Evolutionary conservation across 1,139 yeast species (phyloP).

Genomic region (Pichia cactophila): DNA sequence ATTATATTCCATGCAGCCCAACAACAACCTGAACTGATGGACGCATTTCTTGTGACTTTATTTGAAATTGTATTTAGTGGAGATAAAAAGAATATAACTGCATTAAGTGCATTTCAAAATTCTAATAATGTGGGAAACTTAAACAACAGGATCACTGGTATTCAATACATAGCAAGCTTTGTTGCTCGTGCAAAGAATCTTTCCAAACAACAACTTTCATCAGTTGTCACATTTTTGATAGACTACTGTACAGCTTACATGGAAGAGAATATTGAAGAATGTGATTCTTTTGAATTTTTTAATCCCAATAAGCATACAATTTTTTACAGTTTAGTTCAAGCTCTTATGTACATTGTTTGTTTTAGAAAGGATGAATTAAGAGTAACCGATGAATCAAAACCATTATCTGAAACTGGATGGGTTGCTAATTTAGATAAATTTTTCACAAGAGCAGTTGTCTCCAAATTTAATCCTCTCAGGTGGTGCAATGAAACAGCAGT

Average conservation of each 20-base stretch:
- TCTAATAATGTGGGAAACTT: conserved; percentile 4
- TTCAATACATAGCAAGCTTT: conserved; percentile 88
- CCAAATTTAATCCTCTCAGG: conserved; percentile 88
- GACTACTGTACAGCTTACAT: conserved; percentile 81
- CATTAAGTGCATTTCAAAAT: not conserved
- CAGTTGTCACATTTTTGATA: conserved; percentile 69
- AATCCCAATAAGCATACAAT: conserved; percentile 28
- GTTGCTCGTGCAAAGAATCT: conserved; percentile 80
- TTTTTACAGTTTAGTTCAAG: conserved; percentile 91
- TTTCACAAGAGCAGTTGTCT: conserved; percentile 76
- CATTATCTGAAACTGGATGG: conserved; percentile 40
- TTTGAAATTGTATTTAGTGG: conserved; percentile 70
- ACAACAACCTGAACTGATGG: conserved; percentile 73
- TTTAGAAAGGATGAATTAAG: conserved; percentile 66
- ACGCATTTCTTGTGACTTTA: conserved; percentile 72
- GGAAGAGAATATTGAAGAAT: conserved; percentile 72
- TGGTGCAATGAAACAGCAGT: conserved; percentile 94
- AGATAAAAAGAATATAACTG: conserved; percentile 3
- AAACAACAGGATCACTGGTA: conserved; percentile 75
- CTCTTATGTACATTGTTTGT: conserved; percentile 83
- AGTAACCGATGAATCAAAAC: conserved; percentile 7
- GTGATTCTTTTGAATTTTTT: conserved; percentile 44
- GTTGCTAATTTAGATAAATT: conserved; percentile 77
- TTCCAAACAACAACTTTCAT: conserved; percentile 63
- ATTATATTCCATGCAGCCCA: conserved; percentile 77